Evolutionary conservation across 2,329 filamentous ascomycete species (phyloP).

Genomic region (Pyrenochaeta sp.): DNA sequence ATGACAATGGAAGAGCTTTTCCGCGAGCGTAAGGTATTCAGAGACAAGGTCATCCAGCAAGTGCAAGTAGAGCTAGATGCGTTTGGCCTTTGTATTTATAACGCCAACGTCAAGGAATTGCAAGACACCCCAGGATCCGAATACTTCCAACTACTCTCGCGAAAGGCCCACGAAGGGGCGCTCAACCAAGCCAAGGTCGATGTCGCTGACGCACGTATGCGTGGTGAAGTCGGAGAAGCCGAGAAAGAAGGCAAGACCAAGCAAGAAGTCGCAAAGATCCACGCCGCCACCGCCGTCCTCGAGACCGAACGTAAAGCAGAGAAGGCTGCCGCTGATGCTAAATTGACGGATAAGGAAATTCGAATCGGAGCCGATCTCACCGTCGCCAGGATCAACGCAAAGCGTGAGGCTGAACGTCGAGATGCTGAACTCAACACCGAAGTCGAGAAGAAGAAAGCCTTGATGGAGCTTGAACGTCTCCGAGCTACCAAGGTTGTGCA

Average conservation of each 20-base stretch:
- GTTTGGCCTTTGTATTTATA: conserved; percentile 74
- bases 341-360: conserved; percentile 76
- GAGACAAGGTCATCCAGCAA: conserved; percentile 69
- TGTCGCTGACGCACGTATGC: conserved; percentile 66
- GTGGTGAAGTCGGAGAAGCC: conserved; percentile 78
- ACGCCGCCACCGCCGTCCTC: conserved; percentile 82
- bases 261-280: conserved; percentile 86
- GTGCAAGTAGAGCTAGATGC: conserved; percentile 82
- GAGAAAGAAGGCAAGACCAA: conserved; percentile 82
- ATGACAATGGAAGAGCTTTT: conserved; percentile 97
- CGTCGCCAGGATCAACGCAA: conserved; percentile 76
- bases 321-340: conserved; percentile 79
- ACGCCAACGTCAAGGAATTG: conserved; percentile 85
- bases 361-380: conserved; percentile 77
- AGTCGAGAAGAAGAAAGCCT: conserved; percentile 79
- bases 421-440: conserved; percentile 83
- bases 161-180: conserved; percentile 86
- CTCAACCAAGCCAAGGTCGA: conserved; percentile 78
- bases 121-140: conserved; percentile 82
- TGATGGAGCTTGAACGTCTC: conserved; percentile 81
- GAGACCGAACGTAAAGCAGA: conserved; percentile 87
- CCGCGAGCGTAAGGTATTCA: conserved; percentile 78
- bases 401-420: conserved; percentile 74
- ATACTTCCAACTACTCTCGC: conserved; percentile 82
- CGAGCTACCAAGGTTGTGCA: conserved; percentile 81